Evolutionary conservation across 2,329 filamentous ascomycete species (phyloP), one percentile per base, ranked within the genome.

Genomic region (Arthrobotrys sinensis): DNA sequence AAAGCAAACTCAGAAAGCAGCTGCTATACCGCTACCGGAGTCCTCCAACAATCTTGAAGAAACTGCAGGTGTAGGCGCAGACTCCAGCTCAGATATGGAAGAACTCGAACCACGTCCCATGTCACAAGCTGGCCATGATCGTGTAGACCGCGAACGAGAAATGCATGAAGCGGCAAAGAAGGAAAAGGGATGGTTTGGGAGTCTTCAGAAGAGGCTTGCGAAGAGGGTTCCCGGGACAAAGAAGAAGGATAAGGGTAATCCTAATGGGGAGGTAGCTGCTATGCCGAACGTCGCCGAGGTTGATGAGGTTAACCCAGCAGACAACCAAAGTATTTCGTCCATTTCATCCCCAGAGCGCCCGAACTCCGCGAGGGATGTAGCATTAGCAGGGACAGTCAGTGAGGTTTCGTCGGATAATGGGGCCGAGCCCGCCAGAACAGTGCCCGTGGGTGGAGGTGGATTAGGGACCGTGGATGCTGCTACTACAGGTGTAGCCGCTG

Each of bases 91-190:
- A 1, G 75, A 72, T 28, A 79, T 79, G 76, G 70, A 73, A 45
- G 63, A 79, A 19, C 53, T 78, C 2, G 75, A 78, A 50, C 75
- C 75, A 16, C 75, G 67, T 46, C 75, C 75, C 2, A 79, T 75
- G 69, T 79, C 76, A 7, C 57, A 69, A 70, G 76, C 63, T 10
- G 70, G 65, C 4, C 53, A 75, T 16, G 68, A 73, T 1, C 63
- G 76, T 36, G 75, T 75, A 2, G 76, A 79, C 14, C 63, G 65
- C 0, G 69, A 73, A 24, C 45, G 68, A 16, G 64, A 75, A 32
- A 62, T 70, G 60, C 76, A 70, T 24, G 76, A 75, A 36, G 70
- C 66, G 4, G 62, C 64, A 10, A 79, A 79, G 48, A 75, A 57
- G 19, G 70, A 79, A 19, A 73, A 65, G n/a, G 67, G 69, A 19